Conservation (phyloP, 495 filamentous ascomycete genomes). For the Hypoxylon subgilvum region DNA sequence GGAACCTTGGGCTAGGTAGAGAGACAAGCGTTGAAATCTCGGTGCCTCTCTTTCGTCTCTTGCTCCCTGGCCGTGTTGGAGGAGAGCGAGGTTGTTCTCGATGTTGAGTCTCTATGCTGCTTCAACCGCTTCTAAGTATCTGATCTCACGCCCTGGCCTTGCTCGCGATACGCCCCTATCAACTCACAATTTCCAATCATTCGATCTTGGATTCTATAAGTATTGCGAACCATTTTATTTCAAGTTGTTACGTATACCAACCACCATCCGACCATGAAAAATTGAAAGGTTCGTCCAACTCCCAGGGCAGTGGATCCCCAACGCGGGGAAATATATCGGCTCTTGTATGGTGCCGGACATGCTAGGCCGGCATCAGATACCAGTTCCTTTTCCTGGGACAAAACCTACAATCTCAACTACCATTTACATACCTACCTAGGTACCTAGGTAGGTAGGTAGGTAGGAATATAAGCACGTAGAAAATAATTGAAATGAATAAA, state of each 20-base stretch:
- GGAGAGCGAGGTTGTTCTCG: no score
- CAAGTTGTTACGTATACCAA: background rate
- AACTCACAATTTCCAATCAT: no score
- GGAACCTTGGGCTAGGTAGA: no score
- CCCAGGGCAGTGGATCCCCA: slow-evolving; percentile 10
- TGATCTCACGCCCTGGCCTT: no score
- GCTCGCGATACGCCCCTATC: no score
- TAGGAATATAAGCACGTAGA: background rate
- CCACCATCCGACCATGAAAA: slow-evolving; percentile 11
- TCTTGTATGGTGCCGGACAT: slow-evolving; percentile 17
- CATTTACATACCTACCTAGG: background rate
- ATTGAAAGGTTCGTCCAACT: slow-evolving; percentile 24
- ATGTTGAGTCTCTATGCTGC: no score
- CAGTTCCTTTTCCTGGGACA: slow-evolving; percentile 1
- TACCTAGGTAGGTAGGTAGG: background rate
- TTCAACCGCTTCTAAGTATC: no score
- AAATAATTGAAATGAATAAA: no score
- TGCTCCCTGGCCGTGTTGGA: background rate
- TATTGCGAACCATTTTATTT: no score
- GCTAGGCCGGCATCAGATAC: slow-evolving; percentile 21
- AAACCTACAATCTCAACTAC: background rate
- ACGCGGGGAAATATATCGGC: slow-evolving; percentile 40
- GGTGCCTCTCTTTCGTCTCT: background rate
- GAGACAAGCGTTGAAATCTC: no score
- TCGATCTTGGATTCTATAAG: no score